These are phyloP conservation scores for Penicillium goetzii DNA, from an alignment of 495 filamentous ascomycete genomes.

Conservation along the genomic window DNA sequence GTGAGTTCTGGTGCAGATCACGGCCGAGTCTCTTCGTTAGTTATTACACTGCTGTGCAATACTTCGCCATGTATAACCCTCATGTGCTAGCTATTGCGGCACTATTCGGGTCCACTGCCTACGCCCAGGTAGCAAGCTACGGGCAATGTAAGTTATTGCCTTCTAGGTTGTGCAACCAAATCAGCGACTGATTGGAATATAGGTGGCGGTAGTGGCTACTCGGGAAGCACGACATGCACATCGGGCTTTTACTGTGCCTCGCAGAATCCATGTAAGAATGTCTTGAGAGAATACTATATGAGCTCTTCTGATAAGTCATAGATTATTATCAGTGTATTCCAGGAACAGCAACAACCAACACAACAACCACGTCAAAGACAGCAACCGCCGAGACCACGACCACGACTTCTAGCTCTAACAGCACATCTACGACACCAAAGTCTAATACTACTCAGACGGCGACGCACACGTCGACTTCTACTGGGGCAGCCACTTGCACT, in stretches of 20 bases:
- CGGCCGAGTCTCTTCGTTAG: neutral
- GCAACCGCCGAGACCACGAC: constrained; percentile 13
- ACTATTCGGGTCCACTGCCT: constrained; percentile 14
- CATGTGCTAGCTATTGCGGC: constrained; percentile 17
- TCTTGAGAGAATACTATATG: neutral
- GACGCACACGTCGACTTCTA: constrained; percentile 7
- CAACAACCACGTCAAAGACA: neutral
- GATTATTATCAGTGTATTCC: constrained; percentile 27
- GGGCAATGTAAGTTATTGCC: constrained; percentile 20
- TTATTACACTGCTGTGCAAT: neutral
- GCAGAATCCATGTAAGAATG: constrained; percentile 24
- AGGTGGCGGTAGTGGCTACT: constrained; percentile 24
- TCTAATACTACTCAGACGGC: constrained; percentile 16
- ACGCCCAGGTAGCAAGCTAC: constrained; percentile 23
- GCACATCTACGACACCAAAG: constrained; percentile 14
- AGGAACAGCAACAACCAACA: constrained; percentile 17
- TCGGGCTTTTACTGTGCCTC: constrained; percentile 23
- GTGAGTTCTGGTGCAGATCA: neutral
- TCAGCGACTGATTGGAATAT: neutral
- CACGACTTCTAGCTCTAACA: constrained; percentile 6
- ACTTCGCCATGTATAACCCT: constrained; percentile 14
- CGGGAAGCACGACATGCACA: constrained; percentile 23
- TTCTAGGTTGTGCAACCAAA: neutral
- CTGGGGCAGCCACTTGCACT: constrained; percentile 29
- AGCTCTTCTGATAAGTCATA: constrained; percentile 1